phyloP scores from a whole-genome alignment of 306 rosid species.

The Sechiopsis laciniata region DNA sequence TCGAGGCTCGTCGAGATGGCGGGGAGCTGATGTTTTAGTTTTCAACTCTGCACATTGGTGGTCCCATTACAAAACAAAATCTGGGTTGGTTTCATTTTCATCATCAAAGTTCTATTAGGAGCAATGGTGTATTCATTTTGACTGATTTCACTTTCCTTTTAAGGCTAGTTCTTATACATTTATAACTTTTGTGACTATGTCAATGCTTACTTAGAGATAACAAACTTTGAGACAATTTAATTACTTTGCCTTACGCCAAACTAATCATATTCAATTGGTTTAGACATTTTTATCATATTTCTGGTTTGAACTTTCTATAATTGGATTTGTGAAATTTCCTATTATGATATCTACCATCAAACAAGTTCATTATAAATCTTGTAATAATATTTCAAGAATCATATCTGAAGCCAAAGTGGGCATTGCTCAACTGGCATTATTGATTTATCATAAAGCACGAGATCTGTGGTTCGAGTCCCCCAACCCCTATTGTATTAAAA shows the following conservation, averaged over 20 bases:
- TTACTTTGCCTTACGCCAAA: no score
- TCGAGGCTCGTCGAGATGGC: conserved; percentile 86
- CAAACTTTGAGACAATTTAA: background rate
- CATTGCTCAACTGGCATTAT: no score
- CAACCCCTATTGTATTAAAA: no score
- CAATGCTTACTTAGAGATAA: background rate
- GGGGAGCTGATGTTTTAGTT: conserved; percentile 78
- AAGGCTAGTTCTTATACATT: background rate
- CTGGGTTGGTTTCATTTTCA: conserved; percentile 57
- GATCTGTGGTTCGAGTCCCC: no score
- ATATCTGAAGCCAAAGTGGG: no score
- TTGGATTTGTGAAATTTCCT: background rate
- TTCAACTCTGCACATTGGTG: conserved; percentile 98
- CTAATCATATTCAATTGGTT: no score
- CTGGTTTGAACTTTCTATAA: background rate
- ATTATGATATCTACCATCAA: background rate
- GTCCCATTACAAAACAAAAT: conserved; percentile 86
- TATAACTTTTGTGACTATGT: background rate
- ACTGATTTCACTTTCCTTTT: background rate
- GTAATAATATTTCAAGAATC: background rate
- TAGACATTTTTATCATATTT: background rate
- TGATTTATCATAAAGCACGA: no score
- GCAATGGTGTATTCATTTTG: background rate
- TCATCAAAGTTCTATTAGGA: background rate
- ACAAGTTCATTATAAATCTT: background rate